These are phyloP conservation scores for Amanita subjunquillea DNA, from an alignment of 768 basidiomycete species.

Conservation along the genomic window DNA sequence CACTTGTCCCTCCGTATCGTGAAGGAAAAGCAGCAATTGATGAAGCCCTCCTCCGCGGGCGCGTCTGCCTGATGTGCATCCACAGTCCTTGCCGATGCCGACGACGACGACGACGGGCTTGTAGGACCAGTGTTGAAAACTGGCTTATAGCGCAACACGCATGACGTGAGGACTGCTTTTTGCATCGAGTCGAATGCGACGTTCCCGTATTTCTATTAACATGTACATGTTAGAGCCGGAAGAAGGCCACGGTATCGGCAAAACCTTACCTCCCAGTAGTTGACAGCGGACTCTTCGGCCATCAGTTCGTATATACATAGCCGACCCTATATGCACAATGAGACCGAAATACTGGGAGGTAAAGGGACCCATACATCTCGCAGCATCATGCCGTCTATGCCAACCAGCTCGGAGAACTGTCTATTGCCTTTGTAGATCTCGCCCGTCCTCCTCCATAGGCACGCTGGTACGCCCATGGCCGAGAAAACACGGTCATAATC, in stretches of 20 bases:
- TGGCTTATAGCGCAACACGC: constrained; percentile 77
- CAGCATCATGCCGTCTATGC: constrained; percentile 79
- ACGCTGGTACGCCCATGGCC: constrained; percentile 95
- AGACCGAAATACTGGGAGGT: neutral
- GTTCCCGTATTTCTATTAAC: constrained; percentile 78
- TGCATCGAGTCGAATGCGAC: constrained; percentile 89
- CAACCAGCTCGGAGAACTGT: constrained; percentile 87
- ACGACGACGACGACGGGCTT: constrained; percentile 12
- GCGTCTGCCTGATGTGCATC: constrained; percentile 14
- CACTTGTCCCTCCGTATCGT: constrained; percentile 77
- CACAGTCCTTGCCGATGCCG: constrained; percentile 17
- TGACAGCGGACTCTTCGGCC: constrained; percentile 94
- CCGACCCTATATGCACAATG: constrained; percentile 47
- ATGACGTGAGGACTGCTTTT: constrained; percentile 89
- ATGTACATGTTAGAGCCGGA: neutral
- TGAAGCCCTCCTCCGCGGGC: constrained; percentile 58
- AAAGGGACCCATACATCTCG: constrained; percentile 48
- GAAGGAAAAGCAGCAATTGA: constrained; percentile 88
- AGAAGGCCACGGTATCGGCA: neutral
- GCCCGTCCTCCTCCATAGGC: constrained; percentile 92
- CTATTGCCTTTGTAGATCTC: constrained; percentile 99
- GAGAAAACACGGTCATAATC: constrained; percentile 93
- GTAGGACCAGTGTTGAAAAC: constrained; percentile 31
- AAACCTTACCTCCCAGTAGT: constrained; percentile 83
- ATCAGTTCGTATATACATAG: constrained; percentile 97